Evolutionary conservation across 805 yeast species (phyloP).

Genomic region (Candida saitoana): DNA sequence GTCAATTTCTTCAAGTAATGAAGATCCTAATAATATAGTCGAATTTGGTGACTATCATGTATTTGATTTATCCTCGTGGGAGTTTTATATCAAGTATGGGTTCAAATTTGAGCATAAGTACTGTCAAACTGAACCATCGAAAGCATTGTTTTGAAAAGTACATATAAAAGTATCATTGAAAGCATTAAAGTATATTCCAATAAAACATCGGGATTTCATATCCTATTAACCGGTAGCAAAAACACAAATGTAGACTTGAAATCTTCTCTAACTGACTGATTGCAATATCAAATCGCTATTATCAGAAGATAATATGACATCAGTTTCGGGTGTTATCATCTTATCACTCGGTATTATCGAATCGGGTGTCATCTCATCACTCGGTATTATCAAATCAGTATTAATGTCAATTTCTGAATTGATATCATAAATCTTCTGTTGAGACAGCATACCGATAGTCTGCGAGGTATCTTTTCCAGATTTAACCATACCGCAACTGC

Average conservation of each 20-base stretch:
- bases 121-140: conserved; percentile 28
- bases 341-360: background rate
- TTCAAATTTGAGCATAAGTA: conserved; percentile 33
- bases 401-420: background rate
- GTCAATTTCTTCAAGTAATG: conserved; percentile 7
- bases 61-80: conserved; percentile 41
- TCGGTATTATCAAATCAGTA: background rate
- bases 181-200: too few species aligned
- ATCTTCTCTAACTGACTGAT: too few species aligned
- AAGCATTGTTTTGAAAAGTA: conserved; percentile 3
- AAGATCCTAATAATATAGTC: conserved; percentile 7
- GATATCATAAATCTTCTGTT: background rate
- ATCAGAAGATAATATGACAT: background rate
- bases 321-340: too few species aligned
- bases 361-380: too few species aligned
- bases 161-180: too few species aligned
- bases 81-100: conserved; percentile 33
- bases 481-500: background rate
- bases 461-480: background rate
- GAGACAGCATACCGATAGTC: background rate
- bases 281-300: background rate
- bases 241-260: background rate
- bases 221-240: too few species aligned
- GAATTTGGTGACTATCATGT: conserved; percentile 39
- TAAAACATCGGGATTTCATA: background rate